Base-by-base conservation (phyloP, 78 protist species). In the Salpingoeca rosetta region DNA sequence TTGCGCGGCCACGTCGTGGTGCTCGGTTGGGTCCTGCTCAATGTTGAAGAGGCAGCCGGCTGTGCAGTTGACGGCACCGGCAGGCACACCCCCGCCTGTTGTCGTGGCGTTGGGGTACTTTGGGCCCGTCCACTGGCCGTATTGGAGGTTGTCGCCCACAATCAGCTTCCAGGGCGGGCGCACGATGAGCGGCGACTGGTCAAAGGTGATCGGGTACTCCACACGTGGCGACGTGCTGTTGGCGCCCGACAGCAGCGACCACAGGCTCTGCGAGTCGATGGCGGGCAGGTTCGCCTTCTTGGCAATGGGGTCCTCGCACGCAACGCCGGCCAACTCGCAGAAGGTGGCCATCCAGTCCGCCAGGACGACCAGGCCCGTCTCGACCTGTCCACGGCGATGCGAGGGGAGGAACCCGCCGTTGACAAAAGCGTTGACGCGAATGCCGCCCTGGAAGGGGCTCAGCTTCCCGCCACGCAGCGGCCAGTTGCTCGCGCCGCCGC, bases 391-490 rank as follows among this genome's bases (percentile, higher is more conserved):
- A 7, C 90, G 86, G 44, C 24, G 28, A 0, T 11, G 3, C 12
- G 0, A 22, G 2, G 90, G 90, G 36, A 88, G 35, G 26, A 2
- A 76, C 36, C 90, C 90, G 39, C 90, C 90, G 27, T 83, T 41
- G 10, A 79, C 86, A 40, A 88, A 88, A 10, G 90, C 87, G 7
- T 31, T 39, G 2, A 7, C 76, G 11, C 90, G 86, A 35, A 88
- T 76, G 39, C 90, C 90, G n/a, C 90, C 90, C 43, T 87, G 87
- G 17, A n/a, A n/a, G n/a, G n/a, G n/a, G n/a, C n/a, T n/a, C n/a
- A n/a, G n/a, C n/a, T n/a, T n/a, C n/a, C n/a, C n/a, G n/a, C n/a
- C n/a, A n/a, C n/a, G n/a, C n/a, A n/a, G n/a, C n/a, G n/a, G n/a
- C n/a, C n/a, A n/a, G n/a, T n/a, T n/a, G n/a, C n/a, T n/a, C n/a